Percentiles rank a stretch among this genome's conserved stretches.
These are phyloP conservation scores for Porogramme epimiltina DNA, from an alignment of 1,284 basidiomycete species.

Conservation along the genomic window DNA sequence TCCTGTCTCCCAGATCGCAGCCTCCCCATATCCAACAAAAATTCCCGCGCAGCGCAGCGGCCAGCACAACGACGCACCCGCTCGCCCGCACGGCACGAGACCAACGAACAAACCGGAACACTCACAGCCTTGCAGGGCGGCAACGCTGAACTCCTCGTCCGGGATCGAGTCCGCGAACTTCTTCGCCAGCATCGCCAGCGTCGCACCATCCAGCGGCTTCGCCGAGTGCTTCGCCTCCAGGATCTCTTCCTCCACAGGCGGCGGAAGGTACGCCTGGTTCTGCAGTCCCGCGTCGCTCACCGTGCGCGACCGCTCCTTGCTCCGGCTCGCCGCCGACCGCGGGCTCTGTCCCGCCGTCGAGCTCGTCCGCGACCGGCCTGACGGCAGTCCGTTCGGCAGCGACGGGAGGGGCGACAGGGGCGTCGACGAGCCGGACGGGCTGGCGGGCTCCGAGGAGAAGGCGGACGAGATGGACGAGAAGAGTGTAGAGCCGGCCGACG, in stretches of 20 bases:
- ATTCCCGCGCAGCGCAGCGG: background rate
- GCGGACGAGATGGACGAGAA: slow-evolving; percentile 33
- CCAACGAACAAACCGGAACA: slow-evolving; percentile 28
- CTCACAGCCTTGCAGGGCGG: slow-evolving; percentile 85
- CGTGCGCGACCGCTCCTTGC: slow-evolving; percentile 16
- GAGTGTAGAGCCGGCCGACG: slow-evolving; percentile 32
- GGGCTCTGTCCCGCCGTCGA: slow-evolving; percentile 20
- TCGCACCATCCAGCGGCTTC: slow-evolving; percentile 61
- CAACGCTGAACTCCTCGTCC: slow-evolving; percentile 81
- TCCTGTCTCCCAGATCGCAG: slow-evolving; percentile 7
- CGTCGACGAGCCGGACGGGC: slow-evolving; percentile 26
- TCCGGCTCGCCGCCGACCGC: slow-evolving; percentile 2
- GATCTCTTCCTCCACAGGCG: slow-evolving; percentile 62
- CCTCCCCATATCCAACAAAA: slow-evolving; percentile 18
- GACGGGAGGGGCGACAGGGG: slow-evolving; percentile 32
- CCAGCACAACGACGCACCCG: background rate
- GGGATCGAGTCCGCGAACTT: slow-evolving; percentile 75
- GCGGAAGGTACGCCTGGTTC: slow-evolving; percentile 64
- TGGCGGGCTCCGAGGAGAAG: slow-evolving; percentile 26
- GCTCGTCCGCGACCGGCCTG: slow-evolving; percentile 16
- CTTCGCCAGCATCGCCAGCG: slow-evolving; percentile 66
- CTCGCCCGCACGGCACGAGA: background rate
- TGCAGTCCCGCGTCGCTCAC: slow-evolving; percentile 41
- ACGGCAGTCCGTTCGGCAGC: slow-evolving; percentile 20
- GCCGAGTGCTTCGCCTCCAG: slow-evolving; percentile 58